These are phyloP conservation scores for Pseudopyricularia cyperi DNA, from an alignment of 2,329 filamentous ascomycete genomes.

Conservation along the genomic window DNA sequence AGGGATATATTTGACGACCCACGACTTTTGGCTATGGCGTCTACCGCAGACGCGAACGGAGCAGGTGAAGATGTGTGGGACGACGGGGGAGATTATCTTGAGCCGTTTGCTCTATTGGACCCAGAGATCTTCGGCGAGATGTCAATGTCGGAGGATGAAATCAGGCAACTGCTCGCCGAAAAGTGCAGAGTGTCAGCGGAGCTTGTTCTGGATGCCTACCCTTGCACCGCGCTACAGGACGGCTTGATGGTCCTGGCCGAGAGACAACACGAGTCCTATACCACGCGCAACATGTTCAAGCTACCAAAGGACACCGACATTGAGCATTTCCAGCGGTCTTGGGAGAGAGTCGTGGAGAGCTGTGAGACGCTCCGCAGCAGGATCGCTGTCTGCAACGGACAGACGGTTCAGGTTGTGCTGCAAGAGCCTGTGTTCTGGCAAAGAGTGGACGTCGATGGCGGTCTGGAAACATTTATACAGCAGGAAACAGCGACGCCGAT, in stretches of 20 bases:
- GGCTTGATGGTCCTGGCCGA: constrained; percentile 6
- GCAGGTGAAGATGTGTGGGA: background rate
- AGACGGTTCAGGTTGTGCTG: background rate
- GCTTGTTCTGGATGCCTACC: constrained; percentile 9
- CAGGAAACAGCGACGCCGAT: constrained; percentile 14
- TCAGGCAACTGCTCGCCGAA: background rate
- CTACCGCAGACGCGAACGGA: background rate
- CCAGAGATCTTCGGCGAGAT: background rate
- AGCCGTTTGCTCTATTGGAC: background rate
- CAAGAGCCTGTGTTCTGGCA: background rate
- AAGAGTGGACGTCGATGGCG: background rate
- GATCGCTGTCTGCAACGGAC: constrained; percentile 5
- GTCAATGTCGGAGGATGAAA: background rate
- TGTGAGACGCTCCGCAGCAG: constrained; percentile 8
- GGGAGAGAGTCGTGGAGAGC: constrained; percentile 6
- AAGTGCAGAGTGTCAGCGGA: background rate
- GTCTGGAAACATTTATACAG: constrained; percentile 8
- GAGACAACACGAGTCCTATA: constrained; percentile 2
- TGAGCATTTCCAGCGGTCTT: background rate
- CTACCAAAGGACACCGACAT: constrained; percentile 1
- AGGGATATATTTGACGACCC: background rate
- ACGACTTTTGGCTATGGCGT: background rate
- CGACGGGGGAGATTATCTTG: background rate
- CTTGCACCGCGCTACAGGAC: constrained; percentile 12
- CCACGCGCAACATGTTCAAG: constrained; percentile 9